Percentiles rank a stretch among this genome's conserved stretches.
Conservation (phyloP, 768 basidiomycete species). For the Trametopsis cervina region DNA sequence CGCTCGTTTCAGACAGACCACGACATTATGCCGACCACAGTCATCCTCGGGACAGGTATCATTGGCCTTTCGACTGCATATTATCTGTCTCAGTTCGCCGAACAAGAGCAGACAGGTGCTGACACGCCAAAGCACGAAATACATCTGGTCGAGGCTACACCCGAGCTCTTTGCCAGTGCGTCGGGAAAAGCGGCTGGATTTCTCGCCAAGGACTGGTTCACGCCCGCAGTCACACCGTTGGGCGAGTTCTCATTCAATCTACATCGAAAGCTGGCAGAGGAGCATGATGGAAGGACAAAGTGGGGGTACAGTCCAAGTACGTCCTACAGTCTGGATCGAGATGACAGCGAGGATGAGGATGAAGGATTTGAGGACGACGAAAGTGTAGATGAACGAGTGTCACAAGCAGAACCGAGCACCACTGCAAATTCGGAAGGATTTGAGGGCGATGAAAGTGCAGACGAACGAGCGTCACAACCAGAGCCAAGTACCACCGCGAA, state of each 20-base stretch:
- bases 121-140: constrained; percentile 22
- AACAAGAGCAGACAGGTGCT: constrained; percentile 10
- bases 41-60: constrained; percentile 42
- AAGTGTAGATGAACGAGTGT: background rate
- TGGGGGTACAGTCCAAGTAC: constrained; percentile 34
- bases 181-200: constrained; percentile 33
- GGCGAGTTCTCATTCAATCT: constrained; percentile 31
- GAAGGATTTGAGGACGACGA: constrained; percentile 4
- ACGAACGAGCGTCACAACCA: background rate
- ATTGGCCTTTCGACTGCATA: constrained; percentile 40
- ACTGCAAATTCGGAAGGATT: background rate
- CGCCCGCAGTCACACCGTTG: constrained; percentile 23
- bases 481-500: background rate
- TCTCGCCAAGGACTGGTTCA: constrained; percentile 37
- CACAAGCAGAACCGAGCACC: too few relatives aligned
- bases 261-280: constrained; percentile 31
- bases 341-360: constrained; percentile 6
- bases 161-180: constrained; percentile 30
- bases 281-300: constrained; percentile 28
- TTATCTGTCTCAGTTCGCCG: constrained; percentile 26
- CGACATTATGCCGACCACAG: constrained; percentile 30
- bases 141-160: constrained; percentile 34
- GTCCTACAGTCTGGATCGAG: constrained; percentile 23
- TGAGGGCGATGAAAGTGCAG: background rate
- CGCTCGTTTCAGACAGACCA: too few relatives aligned